Base-by-base conservation (phyloP, 2,329 filamentous ascomycete genomes). In the Colletotrichum sp. region DNA sequence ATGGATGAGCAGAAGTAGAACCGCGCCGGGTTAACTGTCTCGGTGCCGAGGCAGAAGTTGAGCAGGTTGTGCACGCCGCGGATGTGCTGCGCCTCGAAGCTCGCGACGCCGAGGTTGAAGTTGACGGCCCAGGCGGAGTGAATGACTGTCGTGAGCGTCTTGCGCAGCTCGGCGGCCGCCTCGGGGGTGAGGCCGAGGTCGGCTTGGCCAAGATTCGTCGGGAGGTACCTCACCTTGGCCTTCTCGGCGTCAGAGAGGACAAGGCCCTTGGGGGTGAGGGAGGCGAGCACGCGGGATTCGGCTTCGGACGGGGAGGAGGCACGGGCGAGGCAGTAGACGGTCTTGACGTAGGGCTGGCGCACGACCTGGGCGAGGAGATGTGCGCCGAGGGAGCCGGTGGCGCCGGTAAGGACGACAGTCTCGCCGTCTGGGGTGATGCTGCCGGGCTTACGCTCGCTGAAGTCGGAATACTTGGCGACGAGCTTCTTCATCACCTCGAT, bases 321-420 rank as follows among this genome's bases (percentile, higher is more conserved):
- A 61, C 89, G 85, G 9, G 89, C 87, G 11, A 90, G 83, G 68
- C 85, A 86, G 84, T 87, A 91, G 0, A 91, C 84, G 4, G 83
- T 82, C 34, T 85, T 85, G n/a, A 94, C 87, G 48, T 91, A 90
- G 8, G 90, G 87, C 32, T 90, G 86, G 2, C 90, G 86, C 5
- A 91, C 89, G 2, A 94, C 85, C 16, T 92, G 88, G 1, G 90
- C 88, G 4, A 92, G 85, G 0, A 92, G 83, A 68, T 92, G 90
- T 0, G 90, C 88, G 5, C 92, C 92, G 0, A 93, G 84, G 6
- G 90, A 90, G 2, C 92, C 92, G 0, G 92, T 93, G 0, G 88
- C 88, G 11, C 92, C 92, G 3, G 92, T 93, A 11, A 93, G 82
- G 15, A 92, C 82, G 32, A 84, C 81, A 16, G 82, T 78, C 36